A percentile compares a stretch with the other conserved stretches of the same genome.
These are phyloP conservation scores for Xanthoconium purpureum DNA, from an alignment of 768 basidiomycete genomes.

Conservation along the genomic window DNA sequence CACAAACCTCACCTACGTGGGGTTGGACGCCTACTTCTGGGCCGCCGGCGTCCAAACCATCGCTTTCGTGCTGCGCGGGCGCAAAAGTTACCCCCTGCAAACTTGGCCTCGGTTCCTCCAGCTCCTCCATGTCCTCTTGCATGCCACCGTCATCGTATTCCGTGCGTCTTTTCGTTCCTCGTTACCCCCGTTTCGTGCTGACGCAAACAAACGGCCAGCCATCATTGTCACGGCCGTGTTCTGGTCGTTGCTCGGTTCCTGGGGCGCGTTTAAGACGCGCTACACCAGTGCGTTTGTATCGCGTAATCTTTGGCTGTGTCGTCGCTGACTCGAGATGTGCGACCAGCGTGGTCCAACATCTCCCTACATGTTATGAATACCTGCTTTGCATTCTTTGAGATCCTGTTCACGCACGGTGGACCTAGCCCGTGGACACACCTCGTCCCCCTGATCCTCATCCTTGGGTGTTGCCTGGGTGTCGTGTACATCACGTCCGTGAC, in stretches of 20 bases:
- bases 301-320: background rate
- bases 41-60: slow-evolving; percentile 54
- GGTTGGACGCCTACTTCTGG: slow-evolving; percentile 60
- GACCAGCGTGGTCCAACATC: slow-evolving; percentile 55
- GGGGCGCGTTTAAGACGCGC: slow-evolving; percentile 38
- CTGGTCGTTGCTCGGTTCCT: slow-evolving; percentile 52
- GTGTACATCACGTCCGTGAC: slow-evolving; percentile 64
- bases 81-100: slow-evolving; percentile 52
- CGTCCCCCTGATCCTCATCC: slow-evolving; percentile 44
- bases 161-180: slow-evolving; percentile 42
- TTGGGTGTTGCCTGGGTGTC: slow-evolving; percentile 57
- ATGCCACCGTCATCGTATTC: slow-evolving; percentile 49
- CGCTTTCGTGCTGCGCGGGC: slow-evolving; percentile 36
- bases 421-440: slow-evolving; percentile 54
- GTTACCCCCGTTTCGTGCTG: background rate
- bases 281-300: slow-evolving; percentile 37
- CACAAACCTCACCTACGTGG: slow-evolving; percentile 60
- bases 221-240: slow-evolving; percentile 62
- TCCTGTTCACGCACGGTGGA: slow-evolving; percentile 49
- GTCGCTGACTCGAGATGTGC: background rate
- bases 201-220: slow-evolving; percentile 36
- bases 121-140: slow-evolving; percentile 52
- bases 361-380: slow-evolving; percentile 63
- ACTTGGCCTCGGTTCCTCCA: slow-evolving; percentile 56
- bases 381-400: slow-evolving; percentile 54